Conservation (phyloP, 495 filamentous ascomycete species). For the Penicillium taxi region DNA sequence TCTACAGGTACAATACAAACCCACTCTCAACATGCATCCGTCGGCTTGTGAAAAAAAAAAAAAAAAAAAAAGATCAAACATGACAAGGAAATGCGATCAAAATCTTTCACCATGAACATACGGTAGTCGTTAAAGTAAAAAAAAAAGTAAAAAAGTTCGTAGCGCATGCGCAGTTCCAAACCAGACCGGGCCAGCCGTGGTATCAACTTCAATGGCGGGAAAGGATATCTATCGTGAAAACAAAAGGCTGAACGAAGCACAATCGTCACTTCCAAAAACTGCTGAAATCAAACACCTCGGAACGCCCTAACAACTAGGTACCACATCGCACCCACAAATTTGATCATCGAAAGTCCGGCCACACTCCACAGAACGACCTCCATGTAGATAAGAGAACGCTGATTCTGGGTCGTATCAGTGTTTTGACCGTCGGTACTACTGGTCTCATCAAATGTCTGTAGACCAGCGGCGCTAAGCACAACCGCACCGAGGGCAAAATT, state of each 20-base stretch:
- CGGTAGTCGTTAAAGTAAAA: too few relatives aligned
- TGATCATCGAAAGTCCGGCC: constrained; percentile 75
- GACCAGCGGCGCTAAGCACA: constrained; percentile 77
- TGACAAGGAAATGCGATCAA: constrained; percentile 9
- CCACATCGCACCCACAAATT: constrained; percentile 88
- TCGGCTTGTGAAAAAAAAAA: background rate
- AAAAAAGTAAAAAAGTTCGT: constrained; percentile 10
- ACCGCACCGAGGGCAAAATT: constrained; percentile 85
- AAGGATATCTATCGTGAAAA: constrained; percentile 20
- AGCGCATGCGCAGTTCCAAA: constrained; percentile 17
- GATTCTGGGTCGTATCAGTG: constrained; percentile 37
- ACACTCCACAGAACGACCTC: constrained; percentile 88
- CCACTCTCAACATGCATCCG: constrained; percentile 1
- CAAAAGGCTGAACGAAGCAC: constrained; percentile 15
- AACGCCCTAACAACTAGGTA: constrained; percentile 84
- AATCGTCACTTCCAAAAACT: constrained; percentile 9
- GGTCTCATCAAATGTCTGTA: constrained; percentile 51
- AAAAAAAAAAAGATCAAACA: constrained; percentile 7
- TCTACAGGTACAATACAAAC: constrained; percentile 14
- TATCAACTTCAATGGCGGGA: constrained; percentile 12
- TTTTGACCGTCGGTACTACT: constrained; percentile 17
- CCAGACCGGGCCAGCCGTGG: constrained; percentile 30
- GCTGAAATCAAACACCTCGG: constrained; percentile 39
- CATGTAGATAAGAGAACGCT: constrained; percentile 72
- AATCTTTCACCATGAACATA: constrained; percentile 9